Percentiles rank a stretch among this genome's conserved stretches.
Evolutionary conservation across 116 monocot species (phyloP).

Genomic region (Papilionanthe hybrid): DNA sequence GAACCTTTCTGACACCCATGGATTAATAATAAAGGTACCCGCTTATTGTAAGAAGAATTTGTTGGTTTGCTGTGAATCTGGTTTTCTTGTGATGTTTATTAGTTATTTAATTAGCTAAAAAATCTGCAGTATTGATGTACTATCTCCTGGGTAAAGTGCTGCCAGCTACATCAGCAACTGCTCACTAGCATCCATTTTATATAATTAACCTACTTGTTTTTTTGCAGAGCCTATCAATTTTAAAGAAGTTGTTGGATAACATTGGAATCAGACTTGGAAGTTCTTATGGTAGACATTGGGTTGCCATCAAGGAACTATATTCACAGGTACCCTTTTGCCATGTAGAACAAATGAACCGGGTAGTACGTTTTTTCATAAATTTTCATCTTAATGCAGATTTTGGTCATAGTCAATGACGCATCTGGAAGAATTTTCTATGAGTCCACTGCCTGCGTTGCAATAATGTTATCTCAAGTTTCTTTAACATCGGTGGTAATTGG

Average conservation of each 20-base stretch:
- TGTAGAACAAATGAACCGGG: not conserved
- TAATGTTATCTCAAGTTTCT: slow-evolving; percentile 71
- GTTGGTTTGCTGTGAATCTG: not conserved
- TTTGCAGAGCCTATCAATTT: slow-evolving; percentile 64
- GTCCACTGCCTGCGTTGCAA: slow-evolving; percentile 70
- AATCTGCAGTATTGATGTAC: not conserved
- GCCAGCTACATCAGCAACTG: not conserved
- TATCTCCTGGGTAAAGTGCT: not conserved
- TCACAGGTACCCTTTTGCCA: slow-evolving; percentile 45
- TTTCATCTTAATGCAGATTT: slow-evolving; percentile 36
- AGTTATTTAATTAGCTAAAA: slow-evolving; percentile 1
- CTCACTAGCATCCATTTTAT: not conserved
- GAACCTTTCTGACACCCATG: slow-evolving; percentile 57
- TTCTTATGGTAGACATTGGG: slow-evolving; percentile 65
- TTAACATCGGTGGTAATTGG: slow-evolving; percentile 24
- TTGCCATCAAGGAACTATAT: slow-evolving; percentile 54
- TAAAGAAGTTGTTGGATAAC: slow-evolving; percentile 70
- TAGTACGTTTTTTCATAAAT: not conserved
- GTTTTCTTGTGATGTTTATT: not conserved
- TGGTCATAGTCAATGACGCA: slow-evolving; percentile 32
- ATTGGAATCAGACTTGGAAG: slow-evolving; percentile 31
- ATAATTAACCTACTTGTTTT: slow-evolving; percentile 3
- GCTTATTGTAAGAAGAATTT: not conserved
- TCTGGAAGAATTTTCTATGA: slow-evolving; percentile 84
- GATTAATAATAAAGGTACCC: slow-evolving; percentile 61